Percentiles rank a stretch among this genome's conserved stretches.
Conservation (phyloP, 78 protist species). For the Dictyostelium intermedium region DNA sequence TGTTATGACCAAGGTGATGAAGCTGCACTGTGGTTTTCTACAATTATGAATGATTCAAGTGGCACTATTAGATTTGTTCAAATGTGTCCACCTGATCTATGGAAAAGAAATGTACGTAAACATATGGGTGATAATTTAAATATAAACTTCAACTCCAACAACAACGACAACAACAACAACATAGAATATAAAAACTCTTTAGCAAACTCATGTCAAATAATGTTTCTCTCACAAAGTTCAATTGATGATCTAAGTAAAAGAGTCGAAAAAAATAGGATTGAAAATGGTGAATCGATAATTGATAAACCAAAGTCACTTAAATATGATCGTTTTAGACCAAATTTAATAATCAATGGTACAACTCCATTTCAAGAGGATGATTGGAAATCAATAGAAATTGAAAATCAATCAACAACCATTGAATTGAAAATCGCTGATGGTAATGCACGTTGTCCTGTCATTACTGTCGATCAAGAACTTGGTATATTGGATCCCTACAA, state of each 20-base stretch:
- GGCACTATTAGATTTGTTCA: background rate
- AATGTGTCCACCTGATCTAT: background rate
- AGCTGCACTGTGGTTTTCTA: constrained; percentile 16
- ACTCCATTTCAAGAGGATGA: constrained; percentile 28
- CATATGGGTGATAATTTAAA: background rate
- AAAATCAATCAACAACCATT: background rate
- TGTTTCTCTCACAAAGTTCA: constrained; percentile 27
- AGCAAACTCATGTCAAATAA: constrained; percentile 14
- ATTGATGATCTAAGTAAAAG: constrained; percentile 6
- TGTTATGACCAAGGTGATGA: constrained; percentile 35
- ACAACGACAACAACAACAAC: background rate
- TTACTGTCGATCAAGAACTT: constrained; percentile 7
- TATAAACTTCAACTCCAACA: background rate
- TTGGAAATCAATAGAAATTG: background rate
- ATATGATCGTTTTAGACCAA: constrained; percentile 23
- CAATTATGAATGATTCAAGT: background rate
- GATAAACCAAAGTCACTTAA: background rate
- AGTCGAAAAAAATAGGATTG: background rate
- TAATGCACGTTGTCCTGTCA: background rate
- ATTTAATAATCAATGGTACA: constrained; percentile 8
- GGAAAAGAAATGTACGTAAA: background rate
- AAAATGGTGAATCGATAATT: background rate
- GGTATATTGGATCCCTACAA: constrained; percentile 23
- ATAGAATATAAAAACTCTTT: constrained; percentile 8
- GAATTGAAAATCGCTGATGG: background rate